These are phyloP conservation scores for Plasmopara halstedii DNA, from an alignment of 352 stramenopile species.

Conservation along the genomic window DNA sequence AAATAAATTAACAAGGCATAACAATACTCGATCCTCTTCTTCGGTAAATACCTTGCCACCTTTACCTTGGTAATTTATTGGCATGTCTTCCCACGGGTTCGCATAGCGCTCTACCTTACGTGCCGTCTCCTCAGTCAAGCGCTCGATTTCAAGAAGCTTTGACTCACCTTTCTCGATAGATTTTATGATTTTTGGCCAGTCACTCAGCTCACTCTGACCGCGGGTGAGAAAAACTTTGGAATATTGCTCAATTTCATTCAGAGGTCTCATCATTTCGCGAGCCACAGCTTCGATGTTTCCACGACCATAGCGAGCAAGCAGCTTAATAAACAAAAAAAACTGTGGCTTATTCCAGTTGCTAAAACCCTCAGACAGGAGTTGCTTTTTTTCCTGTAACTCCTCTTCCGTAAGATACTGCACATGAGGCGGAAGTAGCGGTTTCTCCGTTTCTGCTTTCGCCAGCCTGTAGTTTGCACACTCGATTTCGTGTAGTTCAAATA, in stretches of 20 bases:
- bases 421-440: constrained; percentile 60
- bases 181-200: constrained; percentile 82
- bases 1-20: constrained; percentile 96
- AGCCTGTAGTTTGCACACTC: constrained; percentile 74
- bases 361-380: constrained; percentile 82
- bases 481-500: constrained; percentile 79
- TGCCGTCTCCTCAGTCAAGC: constrained; percentile 65
- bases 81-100: constrained; percentile 83
- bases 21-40: constrained; percentile 96
- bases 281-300: constrained; percentile 68
- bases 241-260: constrained; percentile 71
- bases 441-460: constrained; percentile 69
- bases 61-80: constrained; percentile 87
- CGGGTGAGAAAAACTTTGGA: constrained; percentile 56
- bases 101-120: constrained; percentile 70
- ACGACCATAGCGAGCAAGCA: constrained; percentile 72
- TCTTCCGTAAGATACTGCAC: constrained; percentile 79
- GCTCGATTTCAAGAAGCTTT: constrained; percentile 82
- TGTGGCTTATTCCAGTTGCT: constrained; percentile 85
- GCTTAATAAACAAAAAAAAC: constrained; percentile 82
- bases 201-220: constrained; percentile 60
- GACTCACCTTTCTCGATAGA: constrained; percentile 85
- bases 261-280: constrained; percentile 74
- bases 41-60: constrained; percentile 92
- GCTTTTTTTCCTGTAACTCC: constrained; percentile 87